phyloP scores from a whole-genome alignment of 129 eudicot genomes.

The Ambrosia trifida region DNA sequence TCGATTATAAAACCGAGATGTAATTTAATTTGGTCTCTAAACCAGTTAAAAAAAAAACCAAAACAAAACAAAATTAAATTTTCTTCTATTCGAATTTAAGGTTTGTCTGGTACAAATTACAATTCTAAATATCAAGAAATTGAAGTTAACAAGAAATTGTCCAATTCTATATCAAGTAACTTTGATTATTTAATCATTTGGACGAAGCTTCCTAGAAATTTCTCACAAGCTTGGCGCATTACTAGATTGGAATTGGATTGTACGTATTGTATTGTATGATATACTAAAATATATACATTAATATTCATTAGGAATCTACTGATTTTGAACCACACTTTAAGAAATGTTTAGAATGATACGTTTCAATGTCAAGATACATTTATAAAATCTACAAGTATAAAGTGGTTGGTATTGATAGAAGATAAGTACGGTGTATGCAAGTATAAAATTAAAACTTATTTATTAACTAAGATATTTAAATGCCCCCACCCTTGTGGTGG shows the following conservation, averaged over 20 bases:
- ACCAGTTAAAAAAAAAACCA: no score
- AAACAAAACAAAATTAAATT: no score
- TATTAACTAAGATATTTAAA: no score
- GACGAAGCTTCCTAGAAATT: constrained; percentile 11
- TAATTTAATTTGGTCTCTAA: no score
- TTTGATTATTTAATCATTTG: background rate
- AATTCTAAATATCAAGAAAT: no score
- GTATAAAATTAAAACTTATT: background rate
- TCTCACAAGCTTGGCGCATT: constrained; percentile 7
- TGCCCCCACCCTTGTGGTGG: no score
- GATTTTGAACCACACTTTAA: background rate
- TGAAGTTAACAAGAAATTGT: background rate
- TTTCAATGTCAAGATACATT: background rate
- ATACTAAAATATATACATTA: background rate
- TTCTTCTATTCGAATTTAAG: no score
- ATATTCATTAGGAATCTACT: background rate
- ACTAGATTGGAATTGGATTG: background rate
- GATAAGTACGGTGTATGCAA: background rate
- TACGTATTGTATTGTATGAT: background rate
- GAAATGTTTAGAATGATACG: background rate
- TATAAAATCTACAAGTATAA: background rate
- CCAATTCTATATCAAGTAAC: background rate
- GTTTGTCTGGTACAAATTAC: no score
- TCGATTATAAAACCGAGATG: no score
- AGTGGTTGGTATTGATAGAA: no score